Conservation (phyloP, 1,284 basidiomycete species). For the Trichosporon sp. region DNA sequence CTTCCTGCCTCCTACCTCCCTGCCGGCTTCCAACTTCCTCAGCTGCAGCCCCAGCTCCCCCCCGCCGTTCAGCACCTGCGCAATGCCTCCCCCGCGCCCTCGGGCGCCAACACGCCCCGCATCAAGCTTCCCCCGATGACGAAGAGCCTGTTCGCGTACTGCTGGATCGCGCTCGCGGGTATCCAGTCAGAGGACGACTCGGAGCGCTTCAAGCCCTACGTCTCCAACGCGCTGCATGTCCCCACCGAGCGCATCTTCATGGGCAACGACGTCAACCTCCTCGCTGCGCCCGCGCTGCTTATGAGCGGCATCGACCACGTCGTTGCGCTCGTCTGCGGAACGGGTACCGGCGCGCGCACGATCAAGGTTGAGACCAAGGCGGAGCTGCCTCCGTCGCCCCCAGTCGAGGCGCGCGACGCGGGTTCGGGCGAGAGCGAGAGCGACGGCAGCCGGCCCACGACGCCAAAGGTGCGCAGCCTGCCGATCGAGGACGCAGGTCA, state of each 20-base stretch:
- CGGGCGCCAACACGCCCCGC: conserved; percentile 28
- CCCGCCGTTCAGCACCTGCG: conserved; percentile 20
- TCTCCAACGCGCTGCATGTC: conserved; percentile 32
- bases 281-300: conserved; percentile 48
- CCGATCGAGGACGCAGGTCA: conserved; percentile 47
- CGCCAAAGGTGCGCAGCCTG: conserved; percentile 24
- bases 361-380: conserved; percentile 35
- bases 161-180: conserved; percentile 51
- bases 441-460: background rate
- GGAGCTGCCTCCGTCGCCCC: conserved; percentile 27
- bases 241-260: conserved; percentile 36
- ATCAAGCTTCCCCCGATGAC: conserved; percentile 34
- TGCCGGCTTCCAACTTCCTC: conserved; percentile 32
- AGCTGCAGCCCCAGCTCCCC: conserved; percentile 17
- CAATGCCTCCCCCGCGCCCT: conserved; percentile 20
- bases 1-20: conserved; percentile 42
- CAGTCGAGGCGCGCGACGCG: conserved; percentile 20
- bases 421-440: background rate
- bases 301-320: conserved; percentile 41
- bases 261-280: conserved; percentile 52
- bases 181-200: conserved; percentile 39
- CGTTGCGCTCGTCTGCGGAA: conserved; percentile 48
- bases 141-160: conserved; percentile 40
- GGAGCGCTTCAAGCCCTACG: conserved; percentile 37
- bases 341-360: conserved; percentile 48